A percentile compares a stretch with the other conserved stretches of the same genome.
Evolutionary conservation across 2,329 filamentous ascomycete genomes (phyloP).

Genomic region (Talaromyces albobiverticillius): DNA sequence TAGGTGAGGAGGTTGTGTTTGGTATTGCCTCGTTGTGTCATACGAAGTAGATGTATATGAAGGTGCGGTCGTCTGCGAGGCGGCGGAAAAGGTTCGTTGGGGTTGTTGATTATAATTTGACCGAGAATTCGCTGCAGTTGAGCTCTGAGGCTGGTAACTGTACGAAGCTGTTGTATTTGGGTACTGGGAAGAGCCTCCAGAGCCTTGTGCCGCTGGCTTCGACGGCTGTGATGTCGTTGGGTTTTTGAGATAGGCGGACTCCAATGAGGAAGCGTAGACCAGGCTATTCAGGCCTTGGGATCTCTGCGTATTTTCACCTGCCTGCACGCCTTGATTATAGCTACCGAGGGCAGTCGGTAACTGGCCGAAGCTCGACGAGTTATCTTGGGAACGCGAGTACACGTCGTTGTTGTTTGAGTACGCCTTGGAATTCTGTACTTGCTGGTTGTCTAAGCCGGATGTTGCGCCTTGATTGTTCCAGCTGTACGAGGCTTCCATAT

Average conservation of each 20-base stretch:
- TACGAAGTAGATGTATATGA: background rate
- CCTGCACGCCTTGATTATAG: slow-evolving; percentile 1
- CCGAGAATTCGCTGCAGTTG: background rate
- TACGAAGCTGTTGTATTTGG: background rate
- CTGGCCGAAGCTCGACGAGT: slow-evolving; percentile 1
- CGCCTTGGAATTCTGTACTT: background rate
- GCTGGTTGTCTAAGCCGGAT: background rate
- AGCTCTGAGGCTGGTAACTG: background rate
- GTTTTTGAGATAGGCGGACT: background rate
- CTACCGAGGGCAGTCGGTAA: slow-evolving; percentile 1
- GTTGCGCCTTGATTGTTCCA: slow-evolving; percentile 11
- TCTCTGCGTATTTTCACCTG: background rate
- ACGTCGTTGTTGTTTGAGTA: background rate
- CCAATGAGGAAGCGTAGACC: slow-evolving; percentile 9
- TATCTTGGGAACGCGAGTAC: slow-evolving; percentile 8
- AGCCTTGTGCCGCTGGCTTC: background rate
- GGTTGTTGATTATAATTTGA: slow-evolving; percentile 1
- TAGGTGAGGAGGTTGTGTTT: background rate
- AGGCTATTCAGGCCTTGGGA: slow-evolving; percentile 10
- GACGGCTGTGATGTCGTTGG: background rate
- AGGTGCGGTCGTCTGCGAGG: background rate
- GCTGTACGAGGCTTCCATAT: slow-evolving; percentile 8
- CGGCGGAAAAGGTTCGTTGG: background rate
- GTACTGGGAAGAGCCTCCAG: background rate
- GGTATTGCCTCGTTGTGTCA: background rate